A percentile compares a stretch with the other conserved stretches of the same genome.
These are phyloP conservation scores for Agaricales sp. DNA, from an alignment of 1,284 basidiomycete species.

Conservation along the genomic window DNA sequence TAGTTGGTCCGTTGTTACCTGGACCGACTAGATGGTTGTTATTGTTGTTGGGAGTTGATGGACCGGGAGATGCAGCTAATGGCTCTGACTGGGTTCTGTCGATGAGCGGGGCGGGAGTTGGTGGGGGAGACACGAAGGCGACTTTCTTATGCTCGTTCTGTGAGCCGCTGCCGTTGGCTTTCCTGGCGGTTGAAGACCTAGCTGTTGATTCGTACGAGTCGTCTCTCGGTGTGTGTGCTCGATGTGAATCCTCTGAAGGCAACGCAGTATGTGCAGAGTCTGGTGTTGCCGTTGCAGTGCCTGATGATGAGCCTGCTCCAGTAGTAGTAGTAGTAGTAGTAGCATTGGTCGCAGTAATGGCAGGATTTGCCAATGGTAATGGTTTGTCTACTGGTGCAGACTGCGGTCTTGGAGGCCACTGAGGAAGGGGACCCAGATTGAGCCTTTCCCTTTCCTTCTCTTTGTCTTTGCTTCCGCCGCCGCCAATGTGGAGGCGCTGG, in stretches of 20 bases:
- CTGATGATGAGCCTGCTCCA: not conserved
- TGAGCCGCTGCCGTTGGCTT: constrained; percentile 27
- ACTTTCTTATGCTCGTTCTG: constrained; percentile 53
- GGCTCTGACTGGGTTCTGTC: constrained; percentile 25
- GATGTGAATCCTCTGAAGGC: not conserved
- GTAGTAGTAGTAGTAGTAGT: not conserved
- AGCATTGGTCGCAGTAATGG: not conserved
- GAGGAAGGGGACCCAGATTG: constrained; percentile 1
- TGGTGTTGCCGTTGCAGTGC: not conserved
- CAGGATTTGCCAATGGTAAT: not conserved
- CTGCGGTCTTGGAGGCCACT: constrained; percentile 1
- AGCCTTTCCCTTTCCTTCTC: constrained; percentile 15
- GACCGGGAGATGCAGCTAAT: not conserved
- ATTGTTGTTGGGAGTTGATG: not conserved
- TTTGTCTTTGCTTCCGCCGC: constrained; percentile 53
- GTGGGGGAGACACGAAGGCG: constrained; percentile 72
- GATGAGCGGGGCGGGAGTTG: constrained; percentile 36
- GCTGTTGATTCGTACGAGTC: not conserved
- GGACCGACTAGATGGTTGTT: not conserved
- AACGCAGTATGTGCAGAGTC: not conserved
- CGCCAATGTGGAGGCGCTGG: constrained; percentile 59
- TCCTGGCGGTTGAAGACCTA: not conserved
- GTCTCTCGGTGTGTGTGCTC: not conserved
- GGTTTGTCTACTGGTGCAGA: constrained; percentile 6
- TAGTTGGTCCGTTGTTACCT: not conserved